These are phyloP conservation scores for Pichia kudriavzevii DNA, from an alignment of 1,139 yeast species.

Conservation along the genomic window DNA sequence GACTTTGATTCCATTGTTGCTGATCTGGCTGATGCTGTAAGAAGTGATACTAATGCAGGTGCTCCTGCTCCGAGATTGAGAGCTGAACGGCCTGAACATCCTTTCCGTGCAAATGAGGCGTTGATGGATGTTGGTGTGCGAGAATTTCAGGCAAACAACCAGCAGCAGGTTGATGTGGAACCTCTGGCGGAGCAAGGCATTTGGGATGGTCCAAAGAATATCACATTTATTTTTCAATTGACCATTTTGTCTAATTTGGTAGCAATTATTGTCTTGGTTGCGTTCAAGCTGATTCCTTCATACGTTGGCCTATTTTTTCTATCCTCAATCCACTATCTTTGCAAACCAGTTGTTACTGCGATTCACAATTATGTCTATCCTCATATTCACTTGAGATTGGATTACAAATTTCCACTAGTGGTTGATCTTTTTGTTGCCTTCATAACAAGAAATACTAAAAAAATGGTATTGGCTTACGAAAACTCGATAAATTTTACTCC, in stretches of 20 bases:
- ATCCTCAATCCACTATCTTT: not conserved
- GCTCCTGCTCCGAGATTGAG: not conserved
- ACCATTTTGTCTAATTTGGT: slow-evolving; percentile 34
- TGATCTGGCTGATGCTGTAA: not conserved
- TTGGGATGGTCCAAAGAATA: slow-evolving; percentile 15
- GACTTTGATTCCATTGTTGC: too few species aligned
- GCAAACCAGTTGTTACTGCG: not conserved
- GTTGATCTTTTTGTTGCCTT: slow-evolving; percentile 1
- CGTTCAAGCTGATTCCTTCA: slow-evolving; percentile 50
- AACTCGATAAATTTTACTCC: slow-evolving; percentile 20
- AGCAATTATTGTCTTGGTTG: slow-evolving; percentile 36
- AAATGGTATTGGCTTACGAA: too few species aligned
- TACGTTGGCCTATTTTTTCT: slow-evolving; percentile 4
- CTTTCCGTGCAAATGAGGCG: not conserved
- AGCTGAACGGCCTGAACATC: not conserved
- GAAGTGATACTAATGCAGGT: not conserved
- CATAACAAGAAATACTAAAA: slow-evolving; percentile 5
- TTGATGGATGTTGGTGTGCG: too few species aligned
- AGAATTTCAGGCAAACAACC: not conserved
- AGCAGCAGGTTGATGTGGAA: not conserved
- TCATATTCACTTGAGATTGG: not conserved
- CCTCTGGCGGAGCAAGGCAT: slow-evolving; percentile 3
- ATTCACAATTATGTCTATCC: not conserved
- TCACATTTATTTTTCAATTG: slow-evolving; percentile 17
- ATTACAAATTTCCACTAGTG: not conserved